These are phyloP conservation scores for Gaultheria prostrata DNA, from an alignment of 148 eudicot species.

Conservation along the genomic window DNA sequence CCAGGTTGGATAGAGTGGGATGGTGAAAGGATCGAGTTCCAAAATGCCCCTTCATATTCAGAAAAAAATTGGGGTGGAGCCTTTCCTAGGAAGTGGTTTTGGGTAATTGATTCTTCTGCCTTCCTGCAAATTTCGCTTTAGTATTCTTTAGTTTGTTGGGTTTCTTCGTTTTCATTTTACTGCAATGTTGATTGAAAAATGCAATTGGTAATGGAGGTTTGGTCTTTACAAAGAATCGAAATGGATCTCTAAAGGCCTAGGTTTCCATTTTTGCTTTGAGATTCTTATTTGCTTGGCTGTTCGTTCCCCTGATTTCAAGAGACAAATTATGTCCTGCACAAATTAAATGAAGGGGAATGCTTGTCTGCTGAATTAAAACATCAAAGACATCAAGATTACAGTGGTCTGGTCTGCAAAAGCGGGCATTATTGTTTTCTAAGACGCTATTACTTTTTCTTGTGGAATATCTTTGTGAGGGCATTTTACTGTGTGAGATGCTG, in stretches of 20 bases:
- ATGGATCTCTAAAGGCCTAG: background rate
- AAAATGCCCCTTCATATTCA: constrained; percentile 92
- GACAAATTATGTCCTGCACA: background rate
- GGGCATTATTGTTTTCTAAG: background rate
- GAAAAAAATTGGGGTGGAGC: constrained; percentile 93
- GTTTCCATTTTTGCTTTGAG: background rate
- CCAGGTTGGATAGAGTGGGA: constrained; percentile 99
- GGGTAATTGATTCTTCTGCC: constrained; percentile 51
- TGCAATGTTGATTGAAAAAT: background rate
- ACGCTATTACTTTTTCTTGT: background rate
- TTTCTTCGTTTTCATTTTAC: constrained; percentile 3
- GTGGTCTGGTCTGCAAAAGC: background rate
- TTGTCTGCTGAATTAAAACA: background rate
- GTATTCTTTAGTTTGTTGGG: background rate
- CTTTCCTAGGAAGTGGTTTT: constrained; percentile 97
- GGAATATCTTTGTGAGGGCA: background rate
- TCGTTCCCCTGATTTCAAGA: constrained; percentile 2
- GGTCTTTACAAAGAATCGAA: background rate
- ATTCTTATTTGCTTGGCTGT: background rate
- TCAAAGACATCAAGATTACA: background rate
- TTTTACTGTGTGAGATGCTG: background rate
- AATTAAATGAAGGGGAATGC: background rate
- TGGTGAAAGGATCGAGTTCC: constrained; percentile 83
- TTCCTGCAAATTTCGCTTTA: constrained; percentile 8
- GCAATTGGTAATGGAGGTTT: background rate